phyloP scores from a whole-genome alignment of 2,329 filamentous ascomycete species.

The Cordyceps fumosorosea region DNA sequence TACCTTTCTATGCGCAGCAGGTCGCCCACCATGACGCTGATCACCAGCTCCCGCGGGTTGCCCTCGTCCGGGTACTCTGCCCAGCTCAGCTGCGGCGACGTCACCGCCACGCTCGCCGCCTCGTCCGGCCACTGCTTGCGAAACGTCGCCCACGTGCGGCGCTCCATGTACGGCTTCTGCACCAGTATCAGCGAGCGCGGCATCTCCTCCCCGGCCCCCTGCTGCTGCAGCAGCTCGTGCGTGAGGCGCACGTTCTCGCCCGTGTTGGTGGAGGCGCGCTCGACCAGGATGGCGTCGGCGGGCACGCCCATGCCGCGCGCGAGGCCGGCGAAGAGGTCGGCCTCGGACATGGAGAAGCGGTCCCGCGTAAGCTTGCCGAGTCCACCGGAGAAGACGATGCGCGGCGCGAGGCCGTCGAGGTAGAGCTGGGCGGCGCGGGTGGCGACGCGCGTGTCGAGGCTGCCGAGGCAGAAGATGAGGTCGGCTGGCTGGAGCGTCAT shows the following conservation, averaged over 20 bases:
- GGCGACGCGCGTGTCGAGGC: constrained; percentile 39
- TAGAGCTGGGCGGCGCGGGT: constrained; percentile 35
- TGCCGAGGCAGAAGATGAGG: constrained; percentile 42
- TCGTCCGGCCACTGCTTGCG: constrained; percentile 38
- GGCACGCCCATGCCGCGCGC: constrained; percentile 35
- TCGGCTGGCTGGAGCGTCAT: constrained; percentile 30
- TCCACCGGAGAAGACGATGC: constrained; percentile 39
- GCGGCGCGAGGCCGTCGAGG: constrained; percentile 31
- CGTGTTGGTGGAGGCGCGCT: constrained; percentile 36
- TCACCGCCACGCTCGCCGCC: constrained; percentile 30
- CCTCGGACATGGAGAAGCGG: constrained; percentile 35
- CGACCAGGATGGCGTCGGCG: constrained; percentile 30
- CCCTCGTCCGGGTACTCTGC: constrained; percentile 34
- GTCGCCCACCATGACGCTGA: constrained; percentile 39
- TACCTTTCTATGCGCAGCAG: constrained; percentile 37
- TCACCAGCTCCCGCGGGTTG: constrained; percentile 35
- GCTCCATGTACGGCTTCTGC: constrained; percentile 44
- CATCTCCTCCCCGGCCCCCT: constrained; percentile 17
- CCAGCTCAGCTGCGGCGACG: constrained; percentile 33
- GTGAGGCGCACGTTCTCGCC: constrained; percentile 43
- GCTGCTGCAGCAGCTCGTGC: constrained; percentile 26
- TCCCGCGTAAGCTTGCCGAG: constrained; percentile 33
- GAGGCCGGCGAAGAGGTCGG: constrained; percentile 35
- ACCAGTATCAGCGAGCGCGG: constrained; percentile 33
- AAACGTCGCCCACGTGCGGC: constrained; percentile 40